A percentile compares a stretch with the other conserved stretches of the same genome.
Evolutionary conservation across 768 basidiomycete species (phyloP).

Genomic region (Tulasnella sp.): DNA sequence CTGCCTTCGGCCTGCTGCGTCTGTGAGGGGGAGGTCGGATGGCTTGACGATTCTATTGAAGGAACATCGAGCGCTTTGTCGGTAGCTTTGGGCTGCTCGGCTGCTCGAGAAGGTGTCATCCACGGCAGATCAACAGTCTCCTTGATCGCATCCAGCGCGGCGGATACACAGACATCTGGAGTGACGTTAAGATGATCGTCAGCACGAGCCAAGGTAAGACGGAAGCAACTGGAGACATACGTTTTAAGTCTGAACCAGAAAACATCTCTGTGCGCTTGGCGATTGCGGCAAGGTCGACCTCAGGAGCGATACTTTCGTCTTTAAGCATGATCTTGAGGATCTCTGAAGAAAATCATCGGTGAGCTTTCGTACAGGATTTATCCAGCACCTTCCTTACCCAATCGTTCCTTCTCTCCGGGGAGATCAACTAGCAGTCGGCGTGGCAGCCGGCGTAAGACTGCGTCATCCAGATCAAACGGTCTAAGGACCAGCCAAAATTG

Average conservation of each 20-base stretch:
- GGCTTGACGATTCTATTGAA: neutral
- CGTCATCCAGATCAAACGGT: conserved; percentile 84
- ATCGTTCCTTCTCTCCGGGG: conserved; percentile 73
- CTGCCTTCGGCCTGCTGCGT: too few relatives aligned
- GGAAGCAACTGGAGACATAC: too few relatives aligned
- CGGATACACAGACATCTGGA: conserved; percentile 82
- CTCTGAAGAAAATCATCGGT: conserved; percentile 36
- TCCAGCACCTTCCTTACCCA: conserved; percentile 59
- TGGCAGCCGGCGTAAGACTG: conserved; percentile 78
- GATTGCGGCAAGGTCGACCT: conserved; percentile 48
- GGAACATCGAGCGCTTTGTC: too few relatives aligned
- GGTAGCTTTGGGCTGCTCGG: too few relatives aligned
- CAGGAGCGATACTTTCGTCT: conserved; percentile 59
- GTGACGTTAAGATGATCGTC: conserved; percentile 3
- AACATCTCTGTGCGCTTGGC: conserved; percentile 72
- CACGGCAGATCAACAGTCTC: conserved; percentile 75
- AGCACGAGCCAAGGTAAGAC: neutral
- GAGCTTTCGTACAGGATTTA: too few relatives aligned
- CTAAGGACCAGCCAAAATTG: conserved; percentile 13
- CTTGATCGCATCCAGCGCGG: conserved; percentile 85
- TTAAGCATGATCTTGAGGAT: conserved; percentile 79
- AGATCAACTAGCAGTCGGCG: conserved; percentile 80
- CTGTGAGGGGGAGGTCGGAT: neutral
- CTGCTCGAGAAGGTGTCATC: conserved; percentile 26
- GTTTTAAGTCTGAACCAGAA: conserved; percentile 91